These are phyloP conservation scores for Clonostachys rhizophaga DNA, from an alignment of 2,329 filamentous ascomycete species.

Conservation along the genomic window DNA sequence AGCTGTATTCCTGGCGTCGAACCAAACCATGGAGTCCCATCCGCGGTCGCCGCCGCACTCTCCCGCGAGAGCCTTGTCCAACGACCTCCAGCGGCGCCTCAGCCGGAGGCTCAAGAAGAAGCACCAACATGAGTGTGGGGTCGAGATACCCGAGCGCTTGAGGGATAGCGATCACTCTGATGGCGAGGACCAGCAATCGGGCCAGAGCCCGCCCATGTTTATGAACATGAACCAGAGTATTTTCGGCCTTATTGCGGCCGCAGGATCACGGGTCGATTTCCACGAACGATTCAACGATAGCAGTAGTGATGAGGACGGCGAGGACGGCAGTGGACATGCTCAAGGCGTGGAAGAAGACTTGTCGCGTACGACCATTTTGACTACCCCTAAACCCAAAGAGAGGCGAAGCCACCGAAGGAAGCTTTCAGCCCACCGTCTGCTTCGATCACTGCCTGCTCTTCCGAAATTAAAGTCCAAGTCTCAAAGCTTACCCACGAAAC, in stretches of 20 bases:
- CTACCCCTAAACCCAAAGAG: slow-evolving; percentile 21
- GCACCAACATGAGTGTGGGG: slow-evolving; percentile 29
- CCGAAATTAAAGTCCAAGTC: slow-evolving; percentile 37
- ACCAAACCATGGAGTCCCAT: neutral
- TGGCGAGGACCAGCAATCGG: slow-evolving; percentile 36
- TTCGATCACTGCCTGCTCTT: slow-evolving; percentile 61
- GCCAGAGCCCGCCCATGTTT: slow-evolving; percentile 43
- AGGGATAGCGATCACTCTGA: slow-evolving; percentile 43
- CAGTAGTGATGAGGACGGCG: slow-evolving; percentile 74
- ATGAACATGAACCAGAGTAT: slow-evolving; percentile 91
- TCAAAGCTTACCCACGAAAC: slow-evolving; percentile 33
- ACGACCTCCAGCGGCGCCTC: slow-evolving; percentile 25
- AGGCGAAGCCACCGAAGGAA: slow-evolving; percentile 43
- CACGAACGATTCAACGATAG: slow-evolving; percentile 73
- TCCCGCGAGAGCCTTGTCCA: too few species aligned
- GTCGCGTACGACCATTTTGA: slow-evolving; percentile 35
- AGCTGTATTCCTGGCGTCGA: neutral
- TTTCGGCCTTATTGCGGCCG: slow-evolving; percentile 87
- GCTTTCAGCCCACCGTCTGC: slow-evolving; percentile 60
- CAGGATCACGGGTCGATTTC: slow-evolving; percentile 78
- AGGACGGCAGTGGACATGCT: slow-evolving; percentile 9
- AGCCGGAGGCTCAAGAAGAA: slow-evolving; percentile 33
- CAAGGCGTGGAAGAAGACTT: slow-evolving; percentile 15
- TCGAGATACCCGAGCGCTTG: slow-evolving; percentile 48
- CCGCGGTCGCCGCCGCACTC: too few species aligned